A percentile compares a stretch with the other conserved stretches of the same genome.
phyloP scores from a whole-genome alignment of 805 yeast genomes.

The Lachancea cidri region DNA sequence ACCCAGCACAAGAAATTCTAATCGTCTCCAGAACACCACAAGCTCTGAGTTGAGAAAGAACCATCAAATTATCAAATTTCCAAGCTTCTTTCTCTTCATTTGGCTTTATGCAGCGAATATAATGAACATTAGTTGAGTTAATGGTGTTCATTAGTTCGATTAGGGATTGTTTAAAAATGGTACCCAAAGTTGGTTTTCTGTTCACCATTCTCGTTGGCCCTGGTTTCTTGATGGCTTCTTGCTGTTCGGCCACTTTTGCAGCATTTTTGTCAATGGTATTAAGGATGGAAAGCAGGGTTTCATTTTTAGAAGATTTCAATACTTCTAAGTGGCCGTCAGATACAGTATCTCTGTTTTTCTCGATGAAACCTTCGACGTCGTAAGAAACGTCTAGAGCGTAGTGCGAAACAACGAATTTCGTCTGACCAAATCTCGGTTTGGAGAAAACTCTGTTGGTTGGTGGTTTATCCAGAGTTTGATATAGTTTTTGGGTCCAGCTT shows the following conservation, averaged over 20 bases:
- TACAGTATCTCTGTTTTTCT: constrained; percentile 95
- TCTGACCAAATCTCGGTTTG: constrained; percentile 91
- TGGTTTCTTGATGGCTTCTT: constrained; percentile 35
- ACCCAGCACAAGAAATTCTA: constrained; percentile 94
- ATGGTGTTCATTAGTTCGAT: constrained; percentile 91
- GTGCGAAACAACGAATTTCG: constrained; percentile 84
- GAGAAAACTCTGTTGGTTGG: constrained; percentile 75
- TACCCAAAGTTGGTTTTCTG: constrained; percentile 90
- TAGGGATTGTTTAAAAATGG: constrained; percentile 86
- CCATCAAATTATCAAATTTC: constrained; percentile 95
- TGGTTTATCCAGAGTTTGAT: constrained; percentile 74
- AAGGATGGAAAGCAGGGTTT: constrained; percentile 59
- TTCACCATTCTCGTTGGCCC: constrained; percentile 44
- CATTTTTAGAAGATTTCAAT: constrained; percentile 62
- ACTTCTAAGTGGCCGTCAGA: constrained; percentile 93
- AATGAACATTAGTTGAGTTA: constrained; percentile 91
- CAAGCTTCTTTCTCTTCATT: constrained; percentile 92
- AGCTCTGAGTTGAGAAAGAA: constrained; percentile 88
- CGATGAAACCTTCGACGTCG: constrained; percentile 91
- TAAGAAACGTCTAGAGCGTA: constrained; percentile 93
- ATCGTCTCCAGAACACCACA: constrained; percentile 98
- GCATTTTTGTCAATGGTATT: constrained; percentile 57
- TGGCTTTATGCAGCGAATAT: constrained; percentile 95
- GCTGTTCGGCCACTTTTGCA: constrained; percentile 38
- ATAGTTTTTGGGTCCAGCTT: constrained; percentile 86